Evolutionary conservation across 2,329 filamentous ascomycete species (phyloP).

Genomic region (Tympanopsis confertula): DNA sequence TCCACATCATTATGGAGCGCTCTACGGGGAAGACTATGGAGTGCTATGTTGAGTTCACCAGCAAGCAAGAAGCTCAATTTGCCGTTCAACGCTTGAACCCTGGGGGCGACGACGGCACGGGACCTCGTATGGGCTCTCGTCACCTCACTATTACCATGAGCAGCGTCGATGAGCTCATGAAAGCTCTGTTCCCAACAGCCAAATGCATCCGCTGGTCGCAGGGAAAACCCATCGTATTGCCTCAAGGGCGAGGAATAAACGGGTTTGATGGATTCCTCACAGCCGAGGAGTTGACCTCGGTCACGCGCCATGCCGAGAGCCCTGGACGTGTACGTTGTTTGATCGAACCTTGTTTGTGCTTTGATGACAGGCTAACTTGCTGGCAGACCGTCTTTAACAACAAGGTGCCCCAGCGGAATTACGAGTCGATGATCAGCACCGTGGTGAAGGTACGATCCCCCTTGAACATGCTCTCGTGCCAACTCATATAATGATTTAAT

Average conservation of each 20-base stretch:
- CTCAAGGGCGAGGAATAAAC: too few species aligned
- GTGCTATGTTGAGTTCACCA: conserved; percentile 34
- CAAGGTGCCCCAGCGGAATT: conserved; percentile 37
- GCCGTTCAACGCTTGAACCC: conserved; percentile 21
- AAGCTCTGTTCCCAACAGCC: conserved; percentile 35
- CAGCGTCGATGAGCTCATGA: conserved; percentile 33
- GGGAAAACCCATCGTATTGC: conserved; percentile 17
- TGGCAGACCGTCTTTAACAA: conserved; percentile 31
- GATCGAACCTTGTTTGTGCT: not conserved
- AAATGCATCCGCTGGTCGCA: conserved; percentile 32
- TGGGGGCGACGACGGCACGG: conserved; percentile 9
- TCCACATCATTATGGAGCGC: conserved; percentile 47
- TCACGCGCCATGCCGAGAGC: conserved; percentile 31
- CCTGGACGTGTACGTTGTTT: conserved; percentile 30
- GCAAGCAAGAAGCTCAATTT: conserved; percentile 20
- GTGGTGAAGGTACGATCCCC: conserved; percentile 28
- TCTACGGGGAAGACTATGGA: conserved; percentile 44
- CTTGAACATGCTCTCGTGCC: not conserved
- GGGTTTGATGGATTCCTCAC: conserved; percentile 39
- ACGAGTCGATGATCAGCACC: conserved; percentile 36
- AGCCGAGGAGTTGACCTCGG: conserved; percentile 31
- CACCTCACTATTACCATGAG: conserved; percentile 30
- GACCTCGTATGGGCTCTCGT: conserved; percentile 30
- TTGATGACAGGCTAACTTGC: conserved; percentile 1
- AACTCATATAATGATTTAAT: too few species aligned